Conservation (phyloP, 2,329 filamentous ascomycete species). For the Fusarium denticulatum region DNA sequence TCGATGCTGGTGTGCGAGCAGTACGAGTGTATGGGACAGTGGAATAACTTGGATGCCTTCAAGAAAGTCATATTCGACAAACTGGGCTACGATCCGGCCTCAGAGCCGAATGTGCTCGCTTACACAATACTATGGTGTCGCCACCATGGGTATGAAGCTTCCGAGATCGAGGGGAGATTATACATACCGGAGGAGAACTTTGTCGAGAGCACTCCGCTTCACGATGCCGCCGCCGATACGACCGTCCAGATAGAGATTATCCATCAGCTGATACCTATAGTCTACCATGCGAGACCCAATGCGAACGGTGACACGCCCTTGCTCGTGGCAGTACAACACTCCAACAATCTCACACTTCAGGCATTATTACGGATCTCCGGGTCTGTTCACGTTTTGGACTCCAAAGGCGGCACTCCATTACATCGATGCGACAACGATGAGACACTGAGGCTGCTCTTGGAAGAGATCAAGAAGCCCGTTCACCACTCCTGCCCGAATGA, state of each 20-base stretch:
- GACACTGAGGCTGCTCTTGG: neutral
- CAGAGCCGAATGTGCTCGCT: neutral
- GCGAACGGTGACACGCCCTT: conserved; percentile 9
- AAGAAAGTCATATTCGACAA: conserved; percentile 1
- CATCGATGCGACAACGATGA: conserved; percentile 1
- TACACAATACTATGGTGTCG: conserved; percentile 13
- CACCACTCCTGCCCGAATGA: neutral
- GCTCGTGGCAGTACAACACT: conserved; percentile 9
- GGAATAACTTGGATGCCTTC: conserved; percentile 9
- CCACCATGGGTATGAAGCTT: neutral
- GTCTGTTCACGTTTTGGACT: conserved; percentile 4
- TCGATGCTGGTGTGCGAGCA: conserved; percentile 12
- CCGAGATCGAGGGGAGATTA: neutral
- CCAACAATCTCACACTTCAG: conserved; percentile 3
- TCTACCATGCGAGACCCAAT: neutral
- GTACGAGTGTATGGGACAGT: conserved; percentile 5
- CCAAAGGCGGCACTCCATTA: conserved; percentile 6
- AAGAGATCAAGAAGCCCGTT: conserved; percentile 18
- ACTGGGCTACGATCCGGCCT: neutral
- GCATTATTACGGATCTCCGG: neutral
- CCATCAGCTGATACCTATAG: conserved; percentile 2
- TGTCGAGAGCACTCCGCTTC: neutral
- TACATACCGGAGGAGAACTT: neutral
- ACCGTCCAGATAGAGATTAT: neutral
- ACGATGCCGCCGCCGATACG: neutral